These are phyloP conservation scores for Oryza glaberrima DNA, from an alignment of 176 grass and related monocot genomes.

Conservation along the genomic window DNA sequence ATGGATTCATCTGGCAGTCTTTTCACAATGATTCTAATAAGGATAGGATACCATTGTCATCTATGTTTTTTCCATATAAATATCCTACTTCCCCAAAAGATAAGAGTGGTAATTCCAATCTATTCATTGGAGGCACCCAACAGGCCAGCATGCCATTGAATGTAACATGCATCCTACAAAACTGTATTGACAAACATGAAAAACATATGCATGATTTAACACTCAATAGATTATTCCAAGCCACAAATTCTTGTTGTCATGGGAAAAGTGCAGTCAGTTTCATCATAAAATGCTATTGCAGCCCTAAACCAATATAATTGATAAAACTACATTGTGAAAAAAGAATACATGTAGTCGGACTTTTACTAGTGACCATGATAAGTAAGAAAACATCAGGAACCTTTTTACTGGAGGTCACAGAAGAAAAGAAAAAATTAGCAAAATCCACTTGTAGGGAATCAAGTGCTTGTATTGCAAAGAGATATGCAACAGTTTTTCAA, in stretches of 20 bases:
- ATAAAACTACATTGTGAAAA: background rate
- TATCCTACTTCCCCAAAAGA: background rate
- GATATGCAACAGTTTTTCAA: slow-evolving; percentile 9
- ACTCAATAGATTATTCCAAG: background rate
- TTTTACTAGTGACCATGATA: background rate
- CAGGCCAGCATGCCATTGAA: background rate
- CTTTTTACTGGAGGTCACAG: background rate
- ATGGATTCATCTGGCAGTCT: background rate
- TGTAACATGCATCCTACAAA: background rate
- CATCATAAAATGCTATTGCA: background rate
- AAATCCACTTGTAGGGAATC: background rate
- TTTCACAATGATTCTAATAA: background rate
- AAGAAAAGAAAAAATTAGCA: background rate
- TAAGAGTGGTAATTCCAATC: background rate
- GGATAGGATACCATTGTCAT: background rate
- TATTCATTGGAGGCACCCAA: background rate
- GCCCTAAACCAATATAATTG: background rate
- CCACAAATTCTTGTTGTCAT: slow-evolving; percentile 12
- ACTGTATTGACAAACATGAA: background rate
- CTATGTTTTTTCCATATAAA: slow-evolving; percentile 1
- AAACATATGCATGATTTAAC: slow-evolving; percentile 2
- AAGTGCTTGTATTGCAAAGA: background rate
- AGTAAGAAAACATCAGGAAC: background rate
- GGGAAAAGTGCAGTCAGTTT: background rate
- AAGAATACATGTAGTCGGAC: background rate